These are phyloP conservation scores for Pseudogymnoascus sp. DNA, from an alignment of 2,329 filamentous ascomycete species.

Conservation along the genomic window DNA sequence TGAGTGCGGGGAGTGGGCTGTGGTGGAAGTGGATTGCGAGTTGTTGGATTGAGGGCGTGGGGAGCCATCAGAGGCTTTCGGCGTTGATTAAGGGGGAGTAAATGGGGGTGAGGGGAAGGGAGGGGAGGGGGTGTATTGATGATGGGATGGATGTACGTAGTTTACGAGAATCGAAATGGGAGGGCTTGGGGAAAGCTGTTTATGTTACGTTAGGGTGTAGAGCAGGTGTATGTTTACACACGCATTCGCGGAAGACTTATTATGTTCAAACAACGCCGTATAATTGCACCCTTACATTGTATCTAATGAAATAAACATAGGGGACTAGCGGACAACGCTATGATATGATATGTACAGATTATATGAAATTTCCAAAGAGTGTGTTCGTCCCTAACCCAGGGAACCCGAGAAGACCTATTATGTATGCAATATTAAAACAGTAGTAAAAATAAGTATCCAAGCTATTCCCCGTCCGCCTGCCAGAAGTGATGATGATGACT, in stretches of 20 bases:
- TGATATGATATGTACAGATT: background rate
- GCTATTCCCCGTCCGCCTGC: background rate
- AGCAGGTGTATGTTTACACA: background rate
- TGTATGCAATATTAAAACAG: conserved; percentile 6
- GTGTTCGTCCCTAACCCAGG: background rate
- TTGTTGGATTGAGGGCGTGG: conserved; percentile 7
- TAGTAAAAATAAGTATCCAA: background rate
- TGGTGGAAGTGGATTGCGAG: conserved; percentile 7
- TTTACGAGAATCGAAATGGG: background rate
- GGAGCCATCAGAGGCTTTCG: conserved; percentile 3
- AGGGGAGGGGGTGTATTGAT: background rate
- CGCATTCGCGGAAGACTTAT: background rate
- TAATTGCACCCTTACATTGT: background rate
- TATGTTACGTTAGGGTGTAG: background rate
- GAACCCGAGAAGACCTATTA: background rate
- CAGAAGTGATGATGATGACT: background rate
- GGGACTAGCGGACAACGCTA: background rate
- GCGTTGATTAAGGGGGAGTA: background rate
- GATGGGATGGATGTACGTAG: background rate
- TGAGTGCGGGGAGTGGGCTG: background rate
- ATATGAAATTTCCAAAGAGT: background rate
- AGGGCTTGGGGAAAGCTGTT: background rate
- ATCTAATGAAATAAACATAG: background rate
- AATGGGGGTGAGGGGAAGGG: background rate
- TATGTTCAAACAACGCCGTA: background rate